Base-by-base conservation (phyloP, 345 rosid genomes). In the Pistacia integerrima region DNA sequence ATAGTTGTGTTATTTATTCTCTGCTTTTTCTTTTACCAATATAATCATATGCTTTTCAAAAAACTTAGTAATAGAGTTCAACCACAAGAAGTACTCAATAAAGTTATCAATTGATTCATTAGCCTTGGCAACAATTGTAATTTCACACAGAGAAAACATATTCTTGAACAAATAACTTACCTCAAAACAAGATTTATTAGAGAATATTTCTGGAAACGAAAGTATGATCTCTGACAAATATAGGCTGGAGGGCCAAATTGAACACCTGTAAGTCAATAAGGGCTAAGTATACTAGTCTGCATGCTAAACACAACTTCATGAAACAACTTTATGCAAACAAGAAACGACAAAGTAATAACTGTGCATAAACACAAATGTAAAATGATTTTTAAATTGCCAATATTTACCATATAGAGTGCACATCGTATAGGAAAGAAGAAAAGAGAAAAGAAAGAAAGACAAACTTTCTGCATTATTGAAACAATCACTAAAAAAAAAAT, bases 241-340 rank as follows among this genome's bases (percentile, higher is more conserved):
- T 46, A 93, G 85, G 84, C 94, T 87, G 75, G 94, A 83, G 4
- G 98, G 97, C 97, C 98, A 94, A 70, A 94, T 70, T 5, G 93
- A 90, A 86, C 98, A 93, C 83, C 97, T 90, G 91, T 14, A 79
- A 69, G 72, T 28, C 72, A 79, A 52, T 10, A 75, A 51, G 63
- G 73, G 69, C 41, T 4, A 51, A 62, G 62, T 41, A 35, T n/a
- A 64, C 69, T 30, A 72, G 6, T 69, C 64, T 49, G 67, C 35
- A 64, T 4, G 71, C 48, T 16, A 41, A 41, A 60, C 14, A 12
- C 18, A 30, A 70, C 25, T 70, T 18, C 41, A 49, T 18, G 25
- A 38, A 64, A 60, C 30, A 44, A 66, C 54, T 66, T 36, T 33
- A 33, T 13, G 58, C 57, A 25, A 22, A 67, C 12, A 49, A 20